Base-by-base conservation (phyloP, 306 rosid genomes). In the Begonia peltatifolia region DNA sequence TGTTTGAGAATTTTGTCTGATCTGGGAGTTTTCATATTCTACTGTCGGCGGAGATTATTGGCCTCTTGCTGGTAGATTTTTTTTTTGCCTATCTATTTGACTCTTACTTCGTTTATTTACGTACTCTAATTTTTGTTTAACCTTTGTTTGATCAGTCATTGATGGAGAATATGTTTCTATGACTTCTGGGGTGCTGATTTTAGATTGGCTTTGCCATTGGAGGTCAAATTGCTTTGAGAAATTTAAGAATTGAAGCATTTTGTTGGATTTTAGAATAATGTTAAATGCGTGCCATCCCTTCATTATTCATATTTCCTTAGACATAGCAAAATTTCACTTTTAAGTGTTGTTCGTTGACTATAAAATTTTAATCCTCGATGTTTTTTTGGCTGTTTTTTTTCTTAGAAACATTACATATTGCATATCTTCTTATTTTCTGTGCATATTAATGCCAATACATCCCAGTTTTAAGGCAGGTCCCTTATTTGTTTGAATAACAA, bases 11-110 rank as follows among this genome's bases (percentile, higher is more conserved):
- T 42, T 74, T 72, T 62, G 68, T 72, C 75, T 79, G 71, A 77
- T 70, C 77, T 60, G 47, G 51, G 81, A 74, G 65, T 76, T 65
- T 42, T 54, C 67, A 17, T 70, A 76, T 70, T 81, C 74, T 50
- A 15, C 56, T 56, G 14, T 59, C 58, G 65, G 64, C 60, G 53
- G 59, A 57, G 50, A 64, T 64, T 75, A 70, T 55, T 50, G 56
- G 56, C 68, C 72, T 68, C 42, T 65, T 75, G 54, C 70, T 30
- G 86, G 89, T 83, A 56, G 59, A 64, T 65, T 56, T 46, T 62
- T 54, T 41, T 30, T 30, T 59, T 41, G 56, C 53, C 50, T 14
- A 1, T 12, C 35, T 61, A 23, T 54, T 25, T 36, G 9, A 51
- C 13, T 48, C 35, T 57, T 52, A 16, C 42, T 41, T 66, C 47